Base-by-base conservation (phyloP, 129 eudicot species). In the Calendula officinalis region DNA sequence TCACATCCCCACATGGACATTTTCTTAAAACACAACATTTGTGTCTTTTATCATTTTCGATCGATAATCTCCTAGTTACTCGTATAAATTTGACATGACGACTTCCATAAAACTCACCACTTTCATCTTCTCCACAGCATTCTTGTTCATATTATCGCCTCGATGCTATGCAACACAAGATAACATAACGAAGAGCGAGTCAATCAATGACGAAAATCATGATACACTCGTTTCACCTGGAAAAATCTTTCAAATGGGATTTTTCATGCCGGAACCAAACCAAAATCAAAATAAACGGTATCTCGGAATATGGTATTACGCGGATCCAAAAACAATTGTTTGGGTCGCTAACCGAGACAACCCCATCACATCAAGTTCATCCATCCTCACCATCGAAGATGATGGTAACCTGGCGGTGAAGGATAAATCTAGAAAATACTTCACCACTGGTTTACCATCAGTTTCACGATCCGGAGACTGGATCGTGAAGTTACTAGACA, bases 331-430 rank as follows among this genome's bases (percentile, higher is more conserved):
- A 15, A 68, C 83, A 4, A 41, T 75, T 8, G 75, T 78, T 3
- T 79, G 88, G 88, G 88, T 83, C 7, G 88, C 84, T 6, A 84
- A 84, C 64, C 77, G 90, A 22, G 68, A 70, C 22, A 7, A 7
- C 0, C 86, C 86, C 4, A 22, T 66, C 16, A 14, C 4, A 4
- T 37, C 39, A 10, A 36, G 39, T 8, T 44, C 67, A 8, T 76
- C 62, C 7, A 5, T 37, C 14, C 27, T 69, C 55, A 33, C 41
- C 1, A 12, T 75, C 39, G 47, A 50, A 51, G 58, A 52, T 3
- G 81, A 69, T 46, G 81, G 81, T 36, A 69, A 62, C 53, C 46
- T 45, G 5, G 22, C 2, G 6, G 54, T 49, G 33, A 72, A 76
- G 10, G 73, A 57, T 9, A 37, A 15, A 33, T 37, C 62, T 10